Evolutionary conservation across 2,329 filamentous ascomycete species (phyloP).

Genomic region (Leptographium lundbergii): DNA sequence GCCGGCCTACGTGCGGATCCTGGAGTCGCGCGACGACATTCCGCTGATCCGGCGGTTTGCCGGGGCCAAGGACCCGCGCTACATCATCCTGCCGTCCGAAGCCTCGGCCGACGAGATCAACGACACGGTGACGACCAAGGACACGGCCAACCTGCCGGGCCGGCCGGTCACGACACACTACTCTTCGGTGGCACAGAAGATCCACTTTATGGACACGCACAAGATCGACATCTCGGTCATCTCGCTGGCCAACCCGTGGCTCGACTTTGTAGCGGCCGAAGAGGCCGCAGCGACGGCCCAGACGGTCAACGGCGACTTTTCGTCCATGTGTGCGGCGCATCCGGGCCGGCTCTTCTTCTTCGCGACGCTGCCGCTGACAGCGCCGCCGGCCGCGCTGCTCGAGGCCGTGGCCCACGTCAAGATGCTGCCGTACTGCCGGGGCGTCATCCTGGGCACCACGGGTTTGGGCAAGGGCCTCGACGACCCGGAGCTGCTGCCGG

Average conservation of each 20-base stretch:
- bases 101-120: constrained; percentile 23
- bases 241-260: constrained; percentile 85
- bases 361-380: constrained; percentile 66
- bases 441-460: constrained; percentile 79
- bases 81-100: constrained; percentile 47
- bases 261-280: constrained; percentile 60
- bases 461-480: constrained; percentile 69
- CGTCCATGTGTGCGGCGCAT: constrained; percentile 53
- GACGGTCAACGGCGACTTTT: constrained; percentile 66
- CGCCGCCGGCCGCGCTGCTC: constrained; percentile 46
- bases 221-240: constrained; percentile 72
- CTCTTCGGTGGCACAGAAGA: constrained; percentile 65
- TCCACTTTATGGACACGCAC: constrained; percentile 80
- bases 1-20: constrained; percentile 47
- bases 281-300: constrained; percentile 52
- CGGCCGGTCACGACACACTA: constrained; percentile 76
- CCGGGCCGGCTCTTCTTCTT: constrained; percentile 69
- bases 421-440: constrained; percentile 55
- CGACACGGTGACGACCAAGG: constrained; percentile 29
- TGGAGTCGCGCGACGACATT: constrained; percentile 46
- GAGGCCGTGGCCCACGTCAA: constrained; percentile 51
- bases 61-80: constrained; percentile 38
- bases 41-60: constrained; percentile 59
- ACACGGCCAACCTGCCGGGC: constrained; percentile 42
- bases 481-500: constrained; percentile 57